Conservation (phyloP, 1,139 yeast genomes). For the Wickerhamomyces sp. region DNA sequence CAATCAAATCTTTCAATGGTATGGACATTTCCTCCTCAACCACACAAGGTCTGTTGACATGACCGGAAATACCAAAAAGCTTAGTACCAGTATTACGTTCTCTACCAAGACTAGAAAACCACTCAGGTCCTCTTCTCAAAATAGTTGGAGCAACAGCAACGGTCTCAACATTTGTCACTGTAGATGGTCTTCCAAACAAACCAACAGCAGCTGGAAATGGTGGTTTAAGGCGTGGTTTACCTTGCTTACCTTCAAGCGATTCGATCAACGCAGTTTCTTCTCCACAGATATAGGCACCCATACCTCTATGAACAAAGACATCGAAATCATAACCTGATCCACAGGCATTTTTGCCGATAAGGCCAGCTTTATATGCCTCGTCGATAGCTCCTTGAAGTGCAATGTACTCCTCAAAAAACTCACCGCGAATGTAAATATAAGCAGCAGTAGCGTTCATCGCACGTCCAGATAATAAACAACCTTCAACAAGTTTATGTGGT, state of each 20-base stretch:
- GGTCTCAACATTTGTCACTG: constrained; percentile 86
- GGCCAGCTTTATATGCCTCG: constrained; percentile 78
- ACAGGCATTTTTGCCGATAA: constrained; percentile 78
- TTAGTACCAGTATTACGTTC: constrained; percentile 81
- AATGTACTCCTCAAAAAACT: constrained; percentile 74
- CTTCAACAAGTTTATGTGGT: constrained; percentile 86
- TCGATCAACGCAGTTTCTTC: constrained; percentile 88
- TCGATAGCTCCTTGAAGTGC: constrained; percentile 73
- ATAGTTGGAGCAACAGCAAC: constrained; percentile 87
- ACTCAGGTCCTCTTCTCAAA: constrained; percentile 80
- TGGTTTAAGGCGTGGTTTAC: constrained; percentile 88
- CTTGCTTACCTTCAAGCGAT: constrained; percentile 85
- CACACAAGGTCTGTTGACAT: constrained; percentile 86
- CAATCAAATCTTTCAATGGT: constrained; percentile 73
- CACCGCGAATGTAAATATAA: constrained; percentile 84
- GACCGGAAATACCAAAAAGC: constrained; percentile 81
- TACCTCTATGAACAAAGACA: constrained; percentile 78
- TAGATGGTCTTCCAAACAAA: constrained; percentile 82
- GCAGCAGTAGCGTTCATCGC: constrained; percentile 94
- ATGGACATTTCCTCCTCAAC: constrained; percentile 93
- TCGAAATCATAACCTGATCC: constrained; percentile 84
- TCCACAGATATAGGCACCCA: constrained; percentile 90
- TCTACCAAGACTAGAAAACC: constrained; percentile 81
- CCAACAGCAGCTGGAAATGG: constrained; percentile 96
- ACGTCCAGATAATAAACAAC: constrained; percentile 80